Evolutionary conservation across 2,329 filamentous ascomycete genomes (phyloP).

Genomic region (Torrubiella hemipterigena): DNA sequence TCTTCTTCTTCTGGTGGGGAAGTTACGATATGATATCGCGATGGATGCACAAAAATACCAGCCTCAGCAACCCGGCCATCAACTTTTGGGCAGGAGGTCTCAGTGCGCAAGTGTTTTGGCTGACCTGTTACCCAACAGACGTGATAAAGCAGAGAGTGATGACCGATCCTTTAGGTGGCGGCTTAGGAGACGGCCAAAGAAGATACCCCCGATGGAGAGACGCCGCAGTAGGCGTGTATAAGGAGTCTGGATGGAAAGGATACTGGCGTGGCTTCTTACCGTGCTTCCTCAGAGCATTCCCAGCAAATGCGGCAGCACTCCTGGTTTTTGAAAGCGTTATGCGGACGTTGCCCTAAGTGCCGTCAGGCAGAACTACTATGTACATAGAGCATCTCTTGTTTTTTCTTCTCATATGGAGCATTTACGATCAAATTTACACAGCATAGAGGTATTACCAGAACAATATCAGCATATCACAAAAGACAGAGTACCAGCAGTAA

Average conservation of each 20-base stretch:
- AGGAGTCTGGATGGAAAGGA: slow-evolving; percentile 62
- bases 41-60: slow-evolving; percentile 53
- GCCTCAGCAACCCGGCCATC: slow-evolving; percentile 62
- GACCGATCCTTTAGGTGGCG: slow-evolving; percentile 78
- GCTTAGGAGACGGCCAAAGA: slow-evolving; percentile 52
- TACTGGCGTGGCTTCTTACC: slow-evolving; percentile 93
- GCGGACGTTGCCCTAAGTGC: slow-evolving; percentile 43
- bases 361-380: background rate
- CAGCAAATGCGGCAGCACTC: slow-evolving; percentile 87
- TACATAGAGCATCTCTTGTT: background rate
- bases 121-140: slow-evolving; percentile 82
- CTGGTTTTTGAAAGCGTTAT: slow-evolving; percentile 90
- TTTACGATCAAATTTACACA: background rate
- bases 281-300: slow-evolving; percentile 87
- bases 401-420: background rate
- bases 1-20: slow-evolving; percentile 99
- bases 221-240: slow-evolving; percentile 65
- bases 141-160: slow-evolving; percentile 95
- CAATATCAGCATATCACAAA: too few relatives aligned
- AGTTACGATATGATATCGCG: slow-evolving; percentile 78
- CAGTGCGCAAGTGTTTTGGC: slow-evolving; percentile 89
- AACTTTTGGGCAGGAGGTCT: slow-evolving; percentile 98
- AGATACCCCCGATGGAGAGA: slow-evolving; percentile 67
- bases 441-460: too few relatives aligned
- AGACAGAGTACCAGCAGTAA: too few relatives aligned